Evolutionary conservation across 1,139 yeast genomes (phyloP).

Genomic region (Protomyces macrosporus): DNA sequence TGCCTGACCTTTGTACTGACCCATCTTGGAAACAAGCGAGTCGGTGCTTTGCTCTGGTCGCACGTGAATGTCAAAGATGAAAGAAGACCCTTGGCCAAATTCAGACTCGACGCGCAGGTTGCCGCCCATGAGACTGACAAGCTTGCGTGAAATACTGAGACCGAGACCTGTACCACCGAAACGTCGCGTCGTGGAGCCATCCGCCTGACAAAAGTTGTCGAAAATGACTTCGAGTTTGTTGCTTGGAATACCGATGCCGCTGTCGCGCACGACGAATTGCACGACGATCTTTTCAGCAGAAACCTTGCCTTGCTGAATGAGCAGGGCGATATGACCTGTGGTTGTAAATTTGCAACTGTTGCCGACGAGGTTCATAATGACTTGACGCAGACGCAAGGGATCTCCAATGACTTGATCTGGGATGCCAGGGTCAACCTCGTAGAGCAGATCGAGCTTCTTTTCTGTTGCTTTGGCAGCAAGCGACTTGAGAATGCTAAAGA

Average conservation of each 20-base stretch:
- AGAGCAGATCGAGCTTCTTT: conserved; percentile 70
- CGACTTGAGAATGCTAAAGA: conserved; percentile 81
- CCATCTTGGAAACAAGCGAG: conserved; percentile 61
- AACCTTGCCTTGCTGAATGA: conserved; percentile 51
- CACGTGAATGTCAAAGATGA: conserved; percentile 40
- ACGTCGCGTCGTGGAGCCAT: conserved; percentile 53
- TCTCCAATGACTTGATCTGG: conserved; percentile 87
- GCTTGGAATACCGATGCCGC: conserved; percentile 57
- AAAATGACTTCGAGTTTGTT: conserved; percentile 49
- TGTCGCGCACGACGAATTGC: conserved; percentile 62
- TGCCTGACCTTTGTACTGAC: conserved; percentile 67
- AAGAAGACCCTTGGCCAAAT: conserved; percentile 52
- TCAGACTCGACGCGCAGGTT: conserved; percentile 48
- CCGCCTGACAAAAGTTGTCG: conserved; percentile 58
- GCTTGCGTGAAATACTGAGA: conserved; percentile 53
- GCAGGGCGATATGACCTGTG: conserved; percentile 52
- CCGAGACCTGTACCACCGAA: conserved; percentile 61
- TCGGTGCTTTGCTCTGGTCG: conserved; percentile 78
- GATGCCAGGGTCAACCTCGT: conserved; percentile 77
- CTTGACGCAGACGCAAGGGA: conserved; percentile 77
- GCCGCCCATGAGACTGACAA: conserved; percentile 58
- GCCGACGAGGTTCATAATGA: conserved; percentile 80
- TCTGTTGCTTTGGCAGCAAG: conserved; percentile 84
- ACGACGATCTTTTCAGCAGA: conserved; percentile 43
- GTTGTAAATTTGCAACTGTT: conserved; percentile 80